These are phyloP conservation scores for Pseudonitzschia pungens DNA, from an alignment of 108 stramenopile species.

Conservation along the genomic window DNA sequence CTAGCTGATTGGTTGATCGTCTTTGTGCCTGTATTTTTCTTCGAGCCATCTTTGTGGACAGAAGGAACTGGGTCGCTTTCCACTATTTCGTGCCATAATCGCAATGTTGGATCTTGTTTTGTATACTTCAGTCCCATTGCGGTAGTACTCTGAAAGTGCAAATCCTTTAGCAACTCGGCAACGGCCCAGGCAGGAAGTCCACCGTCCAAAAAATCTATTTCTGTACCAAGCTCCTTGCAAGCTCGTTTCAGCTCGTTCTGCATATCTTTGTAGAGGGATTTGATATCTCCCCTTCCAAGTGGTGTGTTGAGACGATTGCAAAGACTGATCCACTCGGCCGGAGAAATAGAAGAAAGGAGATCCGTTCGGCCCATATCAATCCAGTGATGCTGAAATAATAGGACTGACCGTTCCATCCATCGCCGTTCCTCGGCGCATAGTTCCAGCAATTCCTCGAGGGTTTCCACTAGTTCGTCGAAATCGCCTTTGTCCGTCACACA, in stretches of 20 bases:
- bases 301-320: conserved; percentile 62
- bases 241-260: conserved; percentile 20
- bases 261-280: conserved; percentile 23
- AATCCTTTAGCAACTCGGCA: conserved; percentile 29
- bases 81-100: conserved; percentile 47
- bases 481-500: conserved; percentile 53
- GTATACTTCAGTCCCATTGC: conserved; percentile 11
- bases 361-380: conserved; percentile 59
- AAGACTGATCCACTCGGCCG: conserved; percentile 48
- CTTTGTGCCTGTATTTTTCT: conserved; percentile 9
- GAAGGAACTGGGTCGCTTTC: conserved; percentile 40
- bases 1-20: background rate
- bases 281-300: conserved; percentile 26
- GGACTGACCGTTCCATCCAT: conserved; percentile 15
- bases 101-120: conserved; percentile 29
- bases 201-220: conserved; percentile 10
- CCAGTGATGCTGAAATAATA: conserved; percentile 57
- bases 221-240: conserved; percentile 17
- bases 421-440: conserved; percentile 38
- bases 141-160: conserved; percentile 23
- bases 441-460: conserved; percentile 55
- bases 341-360: conserved; percentile 27
- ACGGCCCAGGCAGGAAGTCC: conserved; percentile 31
- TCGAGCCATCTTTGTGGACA: conserved; percentile 17
- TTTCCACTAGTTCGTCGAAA: conserved; percentile 43